These are phyloP conservation scores for Cyclotella sp. DNA, from an alignment of 108 stramenopile genomes.

Conservation along the genomic window DNA sequence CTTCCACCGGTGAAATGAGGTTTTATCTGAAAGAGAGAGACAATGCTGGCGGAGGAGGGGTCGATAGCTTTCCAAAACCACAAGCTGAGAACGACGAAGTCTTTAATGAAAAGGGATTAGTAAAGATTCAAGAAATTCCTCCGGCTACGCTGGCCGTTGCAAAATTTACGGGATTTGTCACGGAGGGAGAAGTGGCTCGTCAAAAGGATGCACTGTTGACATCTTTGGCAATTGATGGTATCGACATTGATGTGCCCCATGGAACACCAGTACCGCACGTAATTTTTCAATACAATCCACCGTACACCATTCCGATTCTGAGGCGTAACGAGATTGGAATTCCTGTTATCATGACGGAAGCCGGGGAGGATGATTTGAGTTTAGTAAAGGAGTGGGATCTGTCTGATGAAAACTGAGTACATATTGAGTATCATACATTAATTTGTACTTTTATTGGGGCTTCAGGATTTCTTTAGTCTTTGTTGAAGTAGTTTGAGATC, in stretches of 20 bases:
- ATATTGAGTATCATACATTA: neutral
- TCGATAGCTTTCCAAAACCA: conserved; percentile 54
- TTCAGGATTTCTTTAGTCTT: neutral
- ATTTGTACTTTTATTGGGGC: no score
- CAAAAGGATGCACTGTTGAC: conserved; percentile 87
- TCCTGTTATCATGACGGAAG: conserved; percentile 52
- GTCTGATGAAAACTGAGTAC: conserved; percentile 17
- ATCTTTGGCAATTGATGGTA: conserved; percentile 73
- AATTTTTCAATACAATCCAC: conserved; percentile 95
- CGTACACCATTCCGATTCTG: conserved; percentile 92
- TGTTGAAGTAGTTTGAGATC: neutral
- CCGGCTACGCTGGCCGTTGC: conserved; percentile 76
- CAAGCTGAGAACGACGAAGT: conserved; percentile 51
- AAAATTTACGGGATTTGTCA: conserved; percentile 90
- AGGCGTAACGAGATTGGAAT: conserved; percentile 90
- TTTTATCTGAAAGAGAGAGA: conserved; percentile 68
- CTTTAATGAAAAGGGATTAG: conserved; percentile 55
- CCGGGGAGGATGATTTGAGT: conserved; percentile 23
- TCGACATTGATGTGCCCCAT: conserved; percentile 85
- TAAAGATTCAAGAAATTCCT: conserved; percentile 75
- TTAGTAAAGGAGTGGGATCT: conserved; percentile 50
- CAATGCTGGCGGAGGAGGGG: conserved; percentile 1
- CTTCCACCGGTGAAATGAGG: conserved; percentile 84
- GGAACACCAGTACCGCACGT: conserved; percentile 76
- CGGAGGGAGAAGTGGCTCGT: conserved; percentile 87